Base-by-base conservation (phyloP, 2,329 filamentous ascomycete species). In the Plectosphaerella plurivora region DNA sequence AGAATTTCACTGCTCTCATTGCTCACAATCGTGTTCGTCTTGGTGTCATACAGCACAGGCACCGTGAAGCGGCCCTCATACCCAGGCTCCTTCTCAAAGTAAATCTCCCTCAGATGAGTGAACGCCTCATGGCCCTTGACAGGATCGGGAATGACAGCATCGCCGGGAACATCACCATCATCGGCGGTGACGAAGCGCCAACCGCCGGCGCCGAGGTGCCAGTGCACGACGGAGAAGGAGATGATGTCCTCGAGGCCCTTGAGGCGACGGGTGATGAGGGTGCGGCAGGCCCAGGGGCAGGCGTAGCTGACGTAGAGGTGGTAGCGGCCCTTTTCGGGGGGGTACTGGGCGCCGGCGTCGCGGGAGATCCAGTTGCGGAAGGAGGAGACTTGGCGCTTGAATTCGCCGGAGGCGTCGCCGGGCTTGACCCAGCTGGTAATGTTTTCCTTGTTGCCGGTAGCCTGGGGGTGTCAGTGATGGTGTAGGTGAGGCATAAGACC, bases 261-360 rank as follows among this genome's bases (percentile, higher is more conserved):
- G 63, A 99, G 80, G 68, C 91, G 87, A 53, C 93, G 82, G 3
- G 89, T 88, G 60, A 97, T 96, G 59, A 97, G 77, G 0, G 91
- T 87, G 44, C 94, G 86, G 65, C 91, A 90, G 5, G 93, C 92
- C 92, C 92, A 97, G 4, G 92, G 92, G 70, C 92, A 97, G 7
- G 92, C 92, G 71, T 96, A 96, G 63, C 88, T 93, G 60, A 96
- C 87, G 67, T 93, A 99, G 61, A 99, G 83, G 72, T 99, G 94
- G 69, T 99, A 99, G 52, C 94, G 82, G 50, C 82, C 90, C 72
- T 89, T 90, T 73, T 97, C 93, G 1, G 91, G 82, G 5, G 91
- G 88, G 61, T 91, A 97, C 68, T 86, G 73, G 5, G 89, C 87
- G 42, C 82, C 86, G 1, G 83, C 71, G 60, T 89, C 82, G 57